A percentile compares a stretch with the other conserved stretches of the same genome.
Evolutionary conservation across 371 early-diverging fungal species (phyloP).

Genomic region (Mortierella sp.): DNA sequence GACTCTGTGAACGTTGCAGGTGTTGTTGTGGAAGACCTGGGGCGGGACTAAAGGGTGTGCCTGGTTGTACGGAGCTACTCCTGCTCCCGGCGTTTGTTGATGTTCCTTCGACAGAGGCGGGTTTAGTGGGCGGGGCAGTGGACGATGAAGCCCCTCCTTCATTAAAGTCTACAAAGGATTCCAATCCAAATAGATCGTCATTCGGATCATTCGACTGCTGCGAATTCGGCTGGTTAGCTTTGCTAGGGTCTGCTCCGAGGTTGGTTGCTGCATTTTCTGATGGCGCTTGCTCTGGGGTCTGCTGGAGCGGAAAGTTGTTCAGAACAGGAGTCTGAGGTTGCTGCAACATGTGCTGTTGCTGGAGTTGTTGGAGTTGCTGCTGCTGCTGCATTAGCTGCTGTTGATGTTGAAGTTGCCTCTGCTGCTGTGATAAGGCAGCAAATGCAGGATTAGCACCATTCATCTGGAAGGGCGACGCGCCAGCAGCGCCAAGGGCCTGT

Average conservation of each 20-base stretch:
- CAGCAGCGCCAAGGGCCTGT: conserved; percentile 28
- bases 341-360: conserved; percentile 30
- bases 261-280: conserved; percentile 12
- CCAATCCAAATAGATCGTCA: conserved; percentile 48
- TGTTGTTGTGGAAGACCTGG: neutral
- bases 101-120: conserved; percentile 1
- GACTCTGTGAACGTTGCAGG: too few relatives aligned
- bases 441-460: conserved; percentile 35
- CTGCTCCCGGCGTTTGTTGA: conserved; percentile 21
- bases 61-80: conserved; percentile 1
- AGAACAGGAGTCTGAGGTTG: conserved; percentile 30
- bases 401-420: conserved; percentile 30
- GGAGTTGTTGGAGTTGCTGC: conserved; percentile 25
- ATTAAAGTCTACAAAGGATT: conserved; percentile 44
- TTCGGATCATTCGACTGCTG: conserved; percentile 15
- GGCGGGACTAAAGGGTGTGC: conserved; percentile 1
- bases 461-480: conserved; percentile 28
- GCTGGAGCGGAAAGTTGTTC: conserved; percentile 36
- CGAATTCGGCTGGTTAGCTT: neutral
- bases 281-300: conserved; percentile 19
- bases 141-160: conserved; percentile 33
- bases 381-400: conserved; percentile 42
- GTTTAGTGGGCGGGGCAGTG: neutral
- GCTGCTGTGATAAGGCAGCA: conserved; percentile 20
- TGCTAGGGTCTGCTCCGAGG: conserved; percentile 11